Base-by-base conservation (phyloP, 257 asterid species). In the Penstemon davidsonii region DNA sequence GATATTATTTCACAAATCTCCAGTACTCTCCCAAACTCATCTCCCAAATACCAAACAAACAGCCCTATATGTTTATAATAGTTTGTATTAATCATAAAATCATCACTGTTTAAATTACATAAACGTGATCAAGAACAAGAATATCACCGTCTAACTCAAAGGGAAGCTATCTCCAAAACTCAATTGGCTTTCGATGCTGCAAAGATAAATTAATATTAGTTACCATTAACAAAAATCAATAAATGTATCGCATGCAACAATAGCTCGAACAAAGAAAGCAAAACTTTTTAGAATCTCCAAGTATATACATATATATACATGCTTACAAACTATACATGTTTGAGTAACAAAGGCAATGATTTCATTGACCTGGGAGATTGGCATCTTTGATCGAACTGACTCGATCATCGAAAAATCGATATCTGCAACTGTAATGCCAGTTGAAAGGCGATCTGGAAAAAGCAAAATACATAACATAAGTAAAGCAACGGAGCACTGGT, bases 341-440 rank as follows among this genome's bases (percentile, higher is more conserved):
- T 43, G 19, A 44, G 7, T 42, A n/a, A 47, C 18, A 8, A 6
- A 13, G 3, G 15, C 47, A 8, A 60, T 19, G 57, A 38, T 25
- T 60, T 51, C 49, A 10, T 57, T 68, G 56, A 81, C 88, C 84
- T 75, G 82, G 53, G 76, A 73, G 46, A 90, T 77, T 5, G 97
- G 96, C 99, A 90, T 93, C 84, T 84, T 93, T 62, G 89, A 74
- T 75, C 96, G 80, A 74, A 88, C 88, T 19, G 94, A 80, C 51
- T 84, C 87, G 39, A 93, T 84, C 52, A 73, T 37, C 8, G 87
- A 68, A 56, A 87, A 84, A 59, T 90, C 98, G 57, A 93, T 85
- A 79, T 93, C 98, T n/a, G 96, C 96, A 57, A 88, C 86, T 72
- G 88, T 83, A 70, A 93, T 81, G 58, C 98, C 97, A 39, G 99